Evolutionary conservation across 306 rosid genomes (phyloP), one percentile per base, ranked within the genome.

Genomic region (Bauhinia variegata): DNA sequence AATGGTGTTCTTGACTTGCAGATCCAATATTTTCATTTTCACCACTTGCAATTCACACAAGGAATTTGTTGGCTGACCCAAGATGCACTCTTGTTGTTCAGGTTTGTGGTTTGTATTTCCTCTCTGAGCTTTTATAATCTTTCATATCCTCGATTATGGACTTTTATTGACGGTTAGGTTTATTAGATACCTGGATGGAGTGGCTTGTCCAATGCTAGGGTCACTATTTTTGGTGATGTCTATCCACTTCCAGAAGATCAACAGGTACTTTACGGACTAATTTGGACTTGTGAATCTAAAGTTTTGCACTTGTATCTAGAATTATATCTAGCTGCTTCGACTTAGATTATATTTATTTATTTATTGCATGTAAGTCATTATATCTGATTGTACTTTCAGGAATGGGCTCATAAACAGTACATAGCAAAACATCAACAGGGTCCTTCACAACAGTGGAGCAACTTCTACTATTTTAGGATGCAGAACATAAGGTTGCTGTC

Each of bases 371-470:
- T 47, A 15, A 39, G 31, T 47, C 75, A 71, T 78, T 76, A 18
- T 58, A 65, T 73, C 56, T 56, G 49, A 60, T 23, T 70, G 65
- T 67, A 59, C 65, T 71, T 49, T 31, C 73, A 95, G 99, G 99
- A 90, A 73, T 90, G 99, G 97, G 99, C 99, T 73, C 99, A 95
- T 79, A 95, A 95, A 84, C 99, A 90, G 76, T 95, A 90, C 76
- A 88, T 95, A 46, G 91, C 89, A 13, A 95, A 95, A 80, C 99
- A 95, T 81, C 99, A 88, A 42, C 99, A 95, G 71, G 97, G 99
- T 65, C 96, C 97, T 78, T 95, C 99, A 71, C 97, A 95, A 76
- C 97, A 95, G 70, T 95, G 99, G 99, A 97, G 97, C 23, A 95
- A 95, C 77, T 95, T 95, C 77, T 86, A 95, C 88, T 95, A 95